phyloP scores from a whole-genome alignment of 306 rosid genomes.

The Quillaja saponaria region DNA sequence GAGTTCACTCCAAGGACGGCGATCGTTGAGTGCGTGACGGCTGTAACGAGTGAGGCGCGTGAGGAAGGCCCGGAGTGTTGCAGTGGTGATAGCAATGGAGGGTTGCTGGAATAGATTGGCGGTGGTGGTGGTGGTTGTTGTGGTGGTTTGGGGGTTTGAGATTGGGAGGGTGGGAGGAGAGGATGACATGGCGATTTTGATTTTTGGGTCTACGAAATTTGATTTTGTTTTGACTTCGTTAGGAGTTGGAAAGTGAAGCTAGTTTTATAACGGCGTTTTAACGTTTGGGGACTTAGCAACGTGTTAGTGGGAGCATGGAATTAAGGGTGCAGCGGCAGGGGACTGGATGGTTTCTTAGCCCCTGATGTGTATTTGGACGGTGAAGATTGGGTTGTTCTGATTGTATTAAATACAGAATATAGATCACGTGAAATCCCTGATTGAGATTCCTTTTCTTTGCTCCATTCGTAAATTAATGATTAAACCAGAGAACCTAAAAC shows the following conservation, averaged over 20 bases:
- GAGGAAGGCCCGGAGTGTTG: conserved; percentile 25
- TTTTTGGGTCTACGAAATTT: neutral
- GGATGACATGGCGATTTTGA: neutral
- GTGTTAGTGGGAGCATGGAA: neutral
- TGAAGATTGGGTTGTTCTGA: neutral
- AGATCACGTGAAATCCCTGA: neutral
- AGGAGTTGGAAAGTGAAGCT: no score
- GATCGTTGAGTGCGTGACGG: conserved; percentile 30
- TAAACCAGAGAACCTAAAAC: no score
- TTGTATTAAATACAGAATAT: neutral
- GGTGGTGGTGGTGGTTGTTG: neutral
- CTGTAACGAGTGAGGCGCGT: conserved; percentile 33
- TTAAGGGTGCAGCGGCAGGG: neutral
- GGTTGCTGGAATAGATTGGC: conserved; percentile 30
- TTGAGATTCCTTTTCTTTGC: neutral
- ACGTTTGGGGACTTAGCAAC: no score
- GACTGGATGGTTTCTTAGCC: no score
- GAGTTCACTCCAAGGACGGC: conserved; percentile 49
- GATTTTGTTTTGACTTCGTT: no score
- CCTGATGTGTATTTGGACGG: neutral
- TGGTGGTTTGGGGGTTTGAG: neutral
- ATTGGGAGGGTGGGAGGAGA: neutral
- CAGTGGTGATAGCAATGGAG: neutral
- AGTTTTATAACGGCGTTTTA: no score
- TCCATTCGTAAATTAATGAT: no score